Conservation (phyloP, 2,329 filamentous ascomycete species). For the Stagonosporopsis cucurbitacearum region DNA sequence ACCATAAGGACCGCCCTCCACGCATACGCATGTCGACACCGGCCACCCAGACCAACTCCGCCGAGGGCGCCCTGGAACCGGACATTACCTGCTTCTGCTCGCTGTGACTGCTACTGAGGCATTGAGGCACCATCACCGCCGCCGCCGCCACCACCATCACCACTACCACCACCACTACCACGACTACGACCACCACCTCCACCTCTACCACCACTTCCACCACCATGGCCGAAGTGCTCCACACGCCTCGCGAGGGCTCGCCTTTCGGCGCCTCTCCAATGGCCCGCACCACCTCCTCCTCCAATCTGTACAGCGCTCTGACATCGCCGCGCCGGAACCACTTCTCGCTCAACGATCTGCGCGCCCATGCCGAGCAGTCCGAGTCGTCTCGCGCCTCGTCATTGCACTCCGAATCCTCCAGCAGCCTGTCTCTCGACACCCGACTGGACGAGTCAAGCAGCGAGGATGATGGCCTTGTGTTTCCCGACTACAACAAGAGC, state of each 20-base stretch:
- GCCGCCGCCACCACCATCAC: too few species aligned
- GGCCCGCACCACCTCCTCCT: slow-evolving; percentile 53
- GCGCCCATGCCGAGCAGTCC: slow-evolving; percentile 42
- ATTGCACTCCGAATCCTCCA: slow-evolving; percentile 67
- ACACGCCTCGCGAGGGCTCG: slow-evolving; percentile 27
- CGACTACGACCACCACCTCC: too few species aligned
- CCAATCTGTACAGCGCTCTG: slow-evolving; percentile 51
- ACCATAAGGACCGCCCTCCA: slow-evolving; percentile 21
- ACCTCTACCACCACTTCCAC: too few species aligned
- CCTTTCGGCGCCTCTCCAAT: slow-evolving; percentile 46
- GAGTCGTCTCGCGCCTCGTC: slow-evolving; percentile 57
- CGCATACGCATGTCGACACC: slow-evolving; percentile 44
- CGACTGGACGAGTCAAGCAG: slow-evolving; percentile 57
- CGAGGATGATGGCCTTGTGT: slow-evolving; percentile 53
- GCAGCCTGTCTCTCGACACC: slow-evolving; percentile 67
- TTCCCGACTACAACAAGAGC: slow-evolving; percentile 52
- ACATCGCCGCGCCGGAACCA: slow-evolving; percentile 42
- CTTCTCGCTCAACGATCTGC: slow-evolving; percentile 48
- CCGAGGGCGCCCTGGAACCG: slow-evolving; percentile 38
- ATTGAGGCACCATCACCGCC: slow-evolving; percentile 30
- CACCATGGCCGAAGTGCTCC: slow-evolving; percentile 51
- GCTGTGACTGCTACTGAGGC: slow-evolving; percentile 30
- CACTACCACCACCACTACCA: too few species aligned
- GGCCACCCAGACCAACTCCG: slow-evolving; percentile 21
- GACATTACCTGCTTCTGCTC: slow-evolving; percentile 22